These are phyloP conservation scores for Penstemon newberryi DNA, from an alignment of 257 asterid species.

Conservation along the genomic window DNA sequence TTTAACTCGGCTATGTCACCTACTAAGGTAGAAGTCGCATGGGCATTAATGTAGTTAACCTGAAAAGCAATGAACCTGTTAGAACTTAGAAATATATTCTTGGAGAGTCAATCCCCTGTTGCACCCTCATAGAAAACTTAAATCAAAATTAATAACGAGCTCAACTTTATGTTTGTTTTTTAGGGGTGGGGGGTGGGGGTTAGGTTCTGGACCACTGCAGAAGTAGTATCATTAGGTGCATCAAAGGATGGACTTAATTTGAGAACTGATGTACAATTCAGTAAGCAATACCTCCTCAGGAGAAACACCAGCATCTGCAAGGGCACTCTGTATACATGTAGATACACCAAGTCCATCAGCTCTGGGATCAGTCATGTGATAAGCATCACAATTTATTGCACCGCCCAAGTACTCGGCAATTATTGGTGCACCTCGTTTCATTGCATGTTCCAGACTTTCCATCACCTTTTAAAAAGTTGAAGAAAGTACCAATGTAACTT, in stretches of 20 bases:
- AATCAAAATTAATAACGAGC: background rate
- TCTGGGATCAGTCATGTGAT: constrained; percentile 97
- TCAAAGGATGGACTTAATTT: too few species aligned
- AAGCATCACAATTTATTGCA: constrained; percentile 90
- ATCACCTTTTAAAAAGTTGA: constrained; percentile 56
- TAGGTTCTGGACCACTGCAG: background rate
- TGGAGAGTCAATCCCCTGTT: background rate
- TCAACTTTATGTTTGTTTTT: too few species aligned
- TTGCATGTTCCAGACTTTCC: constrained; percentile 95
- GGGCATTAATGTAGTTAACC: constrained; percentile 95
- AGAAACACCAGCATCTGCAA: constrained; percentile 88
- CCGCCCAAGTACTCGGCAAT: constrained; percentile 95
- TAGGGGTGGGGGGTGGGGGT: too few species aligned
- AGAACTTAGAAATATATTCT: background rate
- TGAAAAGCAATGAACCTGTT: constrained; percentile 36
- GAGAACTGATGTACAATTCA: background rate
- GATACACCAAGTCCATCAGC: constrained; percentile 96
- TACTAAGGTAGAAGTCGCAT: constrained; percentile 88
- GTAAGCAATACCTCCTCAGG: constrained; percentile 76
- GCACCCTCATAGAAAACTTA: constrained; percentile 6
- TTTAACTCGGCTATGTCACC: constrained; percentile 94
- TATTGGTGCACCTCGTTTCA: constrained; percentile 86
- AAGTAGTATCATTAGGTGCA: background rate
- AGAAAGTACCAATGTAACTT: background rate
- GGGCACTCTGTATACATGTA: constrained; percentile 71